Conservation (phyloP, 2,329 filamentous ascomycete genomes). For the Trematosphaeria pertusa region DNA sequence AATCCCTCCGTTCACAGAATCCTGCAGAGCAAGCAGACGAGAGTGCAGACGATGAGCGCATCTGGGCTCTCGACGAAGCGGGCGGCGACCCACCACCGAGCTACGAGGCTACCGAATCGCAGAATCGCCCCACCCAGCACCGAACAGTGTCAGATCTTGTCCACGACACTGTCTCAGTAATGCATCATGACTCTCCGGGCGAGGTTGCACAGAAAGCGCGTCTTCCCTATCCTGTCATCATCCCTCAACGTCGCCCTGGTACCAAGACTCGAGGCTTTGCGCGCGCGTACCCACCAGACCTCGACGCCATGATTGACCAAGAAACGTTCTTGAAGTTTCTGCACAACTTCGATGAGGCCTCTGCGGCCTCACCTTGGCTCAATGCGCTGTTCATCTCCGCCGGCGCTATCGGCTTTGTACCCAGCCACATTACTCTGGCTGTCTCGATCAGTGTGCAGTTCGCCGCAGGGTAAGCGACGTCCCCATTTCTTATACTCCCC, state of each 20-base stretch:
- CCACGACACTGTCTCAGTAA: constrained; percentile 3
- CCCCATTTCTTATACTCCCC: constrained; percentile 50
- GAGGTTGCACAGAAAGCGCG: neutral
- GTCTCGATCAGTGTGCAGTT: constrained; percentile 16
- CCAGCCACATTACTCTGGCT: constrained; percentile 15
- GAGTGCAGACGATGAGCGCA: constrained; percentile 14
- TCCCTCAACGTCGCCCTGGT: constrained; percentile 61
- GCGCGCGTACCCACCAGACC: constrained; percentile 60
- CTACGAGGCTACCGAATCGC: constrained; percentile 9
- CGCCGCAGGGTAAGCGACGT: constrained; percentile 29
- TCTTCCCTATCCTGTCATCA: constrained; percentile 53
- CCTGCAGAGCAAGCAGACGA: constrained; percentile 1
- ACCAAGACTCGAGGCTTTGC: constrained; percentile 59
- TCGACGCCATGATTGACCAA: constrained; percentile 59
- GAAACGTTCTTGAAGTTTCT: constrained; percentile 58
- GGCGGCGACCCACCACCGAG: constrained; percentile 8
- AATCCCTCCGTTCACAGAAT: neutral
- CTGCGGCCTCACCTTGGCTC: constrained; percentile 38
- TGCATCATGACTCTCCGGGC: neutral
- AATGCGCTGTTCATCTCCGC: constrained; percentile 14
- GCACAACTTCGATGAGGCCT: constrained; percentile 55
- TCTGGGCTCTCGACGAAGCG: constrained; percentile 22
- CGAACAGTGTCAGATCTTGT: constrained; percentile 14
- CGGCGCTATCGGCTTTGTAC: constrained; percentile 10
- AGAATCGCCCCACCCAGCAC: constrained; percentile 4